Base-by-base conservation (phyloP, 768 basidiomycete genomes). In the Mycena maculata region DNA sequence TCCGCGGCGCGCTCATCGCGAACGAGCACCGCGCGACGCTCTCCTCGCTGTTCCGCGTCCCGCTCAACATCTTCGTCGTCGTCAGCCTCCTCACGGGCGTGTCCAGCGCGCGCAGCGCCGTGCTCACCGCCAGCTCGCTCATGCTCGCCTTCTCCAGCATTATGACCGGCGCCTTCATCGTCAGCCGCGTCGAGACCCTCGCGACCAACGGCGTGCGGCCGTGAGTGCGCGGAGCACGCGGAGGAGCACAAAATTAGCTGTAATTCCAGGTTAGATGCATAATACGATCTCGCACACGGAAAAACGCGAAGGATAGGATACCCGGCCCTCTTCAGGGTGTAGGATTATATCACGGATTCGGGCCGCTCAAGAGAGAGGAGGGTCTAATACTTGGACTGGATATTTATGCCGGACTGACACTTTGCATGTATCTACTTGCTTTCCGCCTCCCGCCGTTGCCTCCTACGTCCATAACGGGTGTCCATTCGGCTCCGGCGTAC, bases 1-100 rank as follows among this genome's bases (percentile, higher is more conserved):
- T 92, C 23, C 84, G 89, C 42, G 90, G 91, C 25, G 82, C 83
- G 1, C 75, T 92, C 58, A 88, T 92, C 15, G 81, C 88, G 1
- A 88, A 92, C 64, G 91, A 92, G 72, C 87, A 92, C 70, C 85
- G 91, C 18, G 91, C 92, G 1, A 92, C 92, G 57, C 91, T 92
- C 67, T 70, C 86, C 75, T 20, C 90, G 2, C 79, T 93, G 8
- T 92, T 92, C 80, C 87, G 92, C 10, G 90, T 92, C 6, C 91
- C 92, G 2, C 82, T 93, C 52, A 92, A 92, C 75, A 69, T 90
- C 7, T 92, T 93, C 67, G 92, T 92, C 33, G 88, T 91, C 42
- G 83, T 88, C 18, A 87, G 90, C 23, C 63, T 65, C 39, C 56
- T 65, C 42, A 65, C 64, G 15, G 64, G 64, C 36, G 64, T 65